Evolutionary conservation across 208 protist genomes (phyloP).

Genomic region (Trypanosoma melophagium): DNA sequence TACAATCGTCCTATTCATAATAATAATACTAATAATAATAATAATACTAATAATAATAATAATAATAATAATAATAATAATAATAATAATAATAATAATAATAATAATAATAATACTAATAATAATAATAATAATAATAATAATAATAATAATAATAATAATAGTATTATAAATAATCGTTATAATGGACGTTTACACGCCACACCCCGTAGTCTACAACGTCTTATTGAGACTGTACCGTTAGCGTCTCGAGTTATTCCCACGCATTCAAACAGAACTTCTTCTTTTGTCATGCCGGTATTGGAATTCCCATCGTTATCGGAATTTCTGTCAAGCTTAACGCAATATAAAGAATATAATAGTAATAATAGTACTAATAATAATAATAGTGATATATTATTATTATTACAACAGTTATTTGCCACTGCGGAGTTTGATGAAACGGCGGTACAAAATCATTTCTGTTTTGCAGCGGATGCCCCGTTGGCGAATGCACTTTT

Average conservation of each 20-base stretch:
- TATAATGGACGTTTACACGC: neutral
- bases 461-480: conserved; percentile 1
- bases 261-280: too few relatives aligned
- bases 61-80: neutral
- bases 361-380: neutral
- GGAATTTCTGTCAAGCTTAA: neutral
- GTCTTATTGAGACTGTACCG: conserved; percentile 4
- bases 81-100: too few relatives aligned
- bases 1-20: neutral
- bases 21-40: neutral
- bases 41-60: neutral
- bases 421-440: conserved; percentile 11
- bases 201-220: conserved; percentile 9
- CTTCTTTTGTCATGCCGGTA: neutral
- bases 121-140: neutral
- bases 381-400: neutral
- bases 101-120: too few relatives aligned
- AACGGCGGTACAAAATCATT: neutral
- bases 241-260: too few relatives aligned
- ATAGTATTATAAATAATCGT: neutral
- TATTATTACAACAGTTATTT: conserved; percentile 9
- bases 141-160: neutral
- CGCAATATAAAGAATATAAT: neutral
- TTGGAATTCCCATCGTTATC: conserved; percentile 13
- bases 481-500: neutral